Percentiles rank a stretch among this genome's conserved stretches.
Evolutionary conservation across 441 rosid species (phyloP).

Genomic region (Geranium incanum): DNA sequence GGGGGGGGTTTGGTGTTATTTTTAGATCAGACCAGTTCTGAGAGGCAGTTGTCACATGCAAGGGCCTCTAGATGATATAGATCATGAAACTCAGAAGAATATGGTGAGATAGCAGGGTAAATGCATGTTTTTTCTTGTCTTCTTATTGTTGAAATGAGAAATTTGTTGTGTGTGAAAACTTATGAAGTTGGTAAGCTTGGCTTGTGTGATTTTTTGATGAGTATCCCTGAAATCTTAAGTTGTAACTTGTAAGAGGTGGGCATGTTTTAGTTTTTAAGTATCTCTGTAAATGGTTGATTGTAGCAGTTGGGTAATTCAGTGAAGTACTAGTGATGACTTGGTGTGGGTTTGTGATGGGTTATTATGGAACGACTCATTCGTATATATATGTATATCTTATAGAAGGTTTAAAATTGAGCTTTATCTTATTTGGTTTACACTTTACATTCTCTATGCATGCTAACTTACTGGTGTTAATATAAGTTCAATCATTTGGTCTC

Average conservation of each 20-base stretch:
- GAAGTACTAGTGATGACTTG: not conserved
- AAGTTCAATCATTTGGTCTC: not conserved
- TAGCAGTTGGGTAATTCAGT: not conserved
- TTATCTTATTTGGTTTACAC: not conserved
- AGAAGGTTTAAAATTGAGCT: not conserved
- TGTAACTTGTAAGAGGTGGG: not conserved
- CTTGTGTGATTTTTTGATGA: not conserved
- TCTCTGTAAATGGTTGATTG: not conserved
- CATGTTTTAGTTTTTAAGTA: not conserved
- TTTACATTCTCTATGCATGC: slow-evolving; percentile 1
- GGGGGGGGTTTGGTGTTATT: slow-evolving; percentile 16
- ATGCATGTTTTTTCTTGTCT: slow-evolving; percentile 28
- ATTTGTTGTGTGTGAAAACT: not conserved
- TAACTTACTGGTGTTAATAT: not conserved
- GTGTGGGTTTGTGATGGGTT: not conserved
- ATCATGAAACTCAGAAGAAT: slow-evolving; percentile 31
- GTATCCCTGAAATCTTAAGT: not conserved
- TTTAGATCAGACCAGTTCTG: slow-evolving; percentile 37
- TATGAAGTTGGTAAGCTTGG: not conserved
- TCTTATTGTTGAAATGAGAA: not conserved
- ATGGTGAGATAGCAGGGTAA: slow-evolving; percentile 44
- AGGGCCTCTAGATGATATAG: slow-evolving; percentile 31
- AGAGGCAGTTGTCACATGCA: slow-evolving; percentile 32
- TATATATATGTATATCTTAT: not conserved
- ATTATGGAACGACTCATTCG: not conserved